A percentile compares a stretch with the other conserved stretches of the same genome.
phyloP scores from a whole-genome alignment of 495 filamentous ascomycete genomes.

The Neurospora discreta region DNA sequence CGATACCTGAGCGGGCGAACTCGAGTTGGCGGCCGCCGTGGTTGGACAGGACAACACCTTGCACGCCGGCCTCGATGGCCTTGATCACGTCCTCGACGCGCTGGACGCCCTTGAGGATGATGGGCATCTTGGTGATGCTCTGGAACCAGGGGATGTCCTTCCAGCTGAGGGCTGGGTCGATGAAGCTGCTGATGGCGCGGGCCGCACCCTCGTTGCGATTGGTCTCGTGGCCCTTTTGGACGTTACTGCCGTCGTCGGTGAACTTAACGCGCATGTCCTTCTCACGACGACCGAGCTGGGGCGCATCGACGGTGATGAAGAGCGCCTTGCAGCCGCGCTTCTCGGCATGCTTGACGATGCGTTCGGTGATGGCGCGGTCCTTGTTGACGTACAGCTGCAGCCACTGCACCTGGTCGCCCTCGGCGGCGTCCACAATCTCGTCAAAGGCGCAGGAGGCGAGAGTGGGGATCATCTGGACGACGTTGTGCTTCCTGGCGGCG shows the following conservation, averaged over 20 bases:
- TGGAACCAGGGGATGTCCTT: slow-evolving; percentile 93
- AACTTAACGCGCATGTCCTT: slow-evolving; percentile 95
- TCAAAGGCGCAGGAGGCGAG: slow-evolving; percentile 97
- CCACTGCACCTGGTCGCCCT: slow-evolving; percentile 84
- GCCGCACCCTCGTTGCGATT: slow-evolving; percentile 88
- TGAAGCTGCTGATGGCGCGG: slow-evolving; percentile 83
- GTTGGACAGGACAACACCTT: slow-evolving; percentile 92
- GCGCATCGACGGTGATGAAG: slow-evolving; percentile 97
- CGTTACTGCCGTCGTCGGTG: slow-evolving; percentile 69
- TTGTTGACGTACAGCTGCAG: slow-evolving; percentile 98
- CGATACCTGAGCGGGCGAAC: slow-evolving; percentile 79
- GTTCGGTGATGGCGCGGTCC: slow-evolving; percentile 79
- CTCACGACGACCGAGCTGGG: slow-evolving; percentile 86
- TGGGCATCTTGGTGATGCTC: slow-evolving; percentile 89
- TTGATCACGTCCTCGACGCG: slow-evolving; percentile 86
- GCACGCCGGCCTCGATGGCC: slow-evolving; percentile 71
- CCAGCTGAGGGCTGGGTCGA: slow-evolving; percentile 86
- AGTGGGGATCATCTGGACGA: slow-evolving; percentile 95
- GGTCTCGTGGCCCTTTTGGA: slow-evolving; percentile 62
- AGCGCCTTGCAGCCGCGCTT: slow-evolving; percentile 85
- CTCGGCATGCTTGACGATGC: slow-evolving; percentile 88
- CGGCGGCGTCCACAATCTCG: slow-evolving; percentile 80
- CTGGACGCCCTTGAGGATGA: slow-evolving; percentile 94
- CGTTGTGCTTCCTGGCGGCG: slow-evolving; percentile 72
- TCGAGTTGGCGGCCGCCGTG: slow-evolving; percentile 98